Base-by-base conservation (phyloP, 129 eudicot species). In the Flaveria linearis region DNA sequence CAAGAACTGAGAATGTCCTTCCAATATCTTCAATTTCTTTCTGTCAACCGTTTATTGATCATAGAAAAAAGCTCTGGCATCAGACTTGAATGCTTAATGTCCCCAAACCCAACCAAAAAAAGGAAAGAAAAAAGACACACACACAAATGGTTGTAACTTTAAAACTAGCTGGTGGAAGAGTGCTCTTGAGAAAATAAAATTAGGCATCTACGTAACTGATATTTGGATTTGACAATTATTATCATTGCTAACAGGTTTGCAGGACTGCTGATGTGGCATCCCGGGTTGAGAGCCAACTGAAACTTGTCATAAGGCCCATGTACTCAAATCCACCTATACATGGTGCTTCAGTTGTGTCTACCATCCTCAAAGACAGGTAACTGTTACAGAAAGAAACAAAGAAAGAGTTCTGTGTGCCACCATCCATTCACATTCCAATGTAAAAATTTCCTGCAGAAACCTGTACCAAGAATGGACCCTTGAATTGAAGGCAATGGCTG, bases 401-500 rank as follows among this genome's bases (percentile, higher is more conserved):
- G 13, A 43, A 43, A 43, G 7, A 7, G 13, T 58, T 68, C 10
- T 63, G 52, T 43, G 16, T 36, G 58, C 78, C 56, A 25, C 57
- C 78, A 26, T 14, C 47, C 71, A 33, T 23, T 17, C 72, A 6
- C 68, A 6, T 30, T 36, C 33, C 45, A 22, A 7, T 78, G 49
- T 63, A 33, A 23, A 17, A 73, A 12, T 36, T 28, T 52, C 56
- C 30, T 90, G 81, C 92, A 93, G 98, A 74, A 80, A 82, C 74
- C 49, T 93, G 91, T 87, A 73, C 85, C 74, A 87, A 46, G 91
- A 91, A 65, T 93, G 98, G 98, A 88, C 97, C 12, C 68, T 91
- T 74, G 98, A 93, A 86, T 79, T 93, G 84, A 93, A 93, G 80
- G 98, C 85, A 71, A 93, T 93, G 98, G 98, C 98, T 55, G 98